Evolutionary conservation across 257 asterid genomes (phyloP), one percentile per base, ranked within the genome.

Genomic region (Solanum phureja): DNA sequence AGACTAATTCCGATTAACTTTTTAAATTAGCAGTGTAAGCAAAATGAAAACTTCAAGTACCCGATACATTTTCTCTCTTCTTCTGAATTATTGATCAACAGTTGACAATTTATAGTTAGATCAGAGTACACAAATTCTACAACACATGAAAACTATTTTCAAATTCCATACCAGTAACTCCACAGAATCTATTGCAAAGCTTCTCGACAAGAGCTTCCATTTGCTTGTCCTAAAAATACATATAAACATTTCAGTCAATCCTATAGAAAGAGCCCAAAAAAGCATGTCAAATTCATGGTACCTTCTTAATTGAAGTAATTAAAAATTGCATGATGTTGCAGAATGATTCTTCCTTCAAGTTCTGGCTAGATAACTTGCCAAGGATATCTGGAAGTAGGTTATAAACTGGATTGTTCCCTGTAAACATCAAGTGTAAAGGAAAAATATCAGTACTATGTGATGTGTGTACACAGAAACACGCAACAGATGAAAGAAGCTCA

Each of bases 141-240:
- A 60, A 18, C 44, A 49, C 66, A 7, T 40, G 21, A 62, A 31
- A 68, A 64, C 85, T 64, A 81, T 23, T 42, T 46, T 11, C 33
- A 87, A 60, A 49, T 77, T 68, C 21, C 77, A 87, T 93, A 97
- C 99, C 99, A 90, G 98, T 90, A 88, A 94, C 98, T 52, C 99
- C 99, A 75, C 94, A 89, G 88, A 97, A 93, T 92, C 99, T 95
- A 86, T 95, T 93, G 94, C 98, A 95, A 85, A 97, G 95, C 91
- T 97, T 97, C 87, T 97, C 99, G n/a, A 97, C 99, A 86, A 97
- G 98, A 82, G 98, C 88, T 91, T 97, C 99, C 98, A 97, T 95
- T 95, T 97, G 99, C 90, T 95, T 97, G 90, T 97, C 99, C 99
- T 97, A 91, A 88, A 86, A 88, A 37, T 44, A 74, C 81, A 84